These are phyloP conservation scores for Hypoxylon perforatum DNA, from an alignment of 495 filamentous ascomycete species.

Conservation along the genomic window DNA sequence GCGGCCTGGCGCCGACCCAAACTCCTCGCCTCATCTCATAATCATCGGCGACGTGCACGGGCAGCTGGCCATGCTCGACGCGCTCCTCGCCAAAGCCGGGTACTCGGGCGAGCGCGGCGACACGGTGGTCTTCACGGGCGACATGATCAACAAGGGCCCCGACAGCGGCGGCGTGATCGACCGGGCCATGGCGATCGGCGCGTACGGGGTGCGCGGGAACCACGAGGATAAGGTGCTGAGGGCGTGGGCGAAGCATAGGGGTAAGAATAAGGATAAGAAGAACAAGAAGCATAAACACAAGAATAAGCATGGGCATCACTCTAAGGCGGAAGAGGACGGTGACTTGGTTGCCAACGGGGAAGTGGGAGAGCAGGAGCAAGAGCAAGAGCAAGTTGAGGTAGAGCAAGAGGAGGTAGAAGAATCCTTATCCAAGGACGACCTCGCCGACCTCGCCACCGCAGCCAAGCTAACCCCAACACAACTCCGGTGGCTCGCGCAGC, in stretches of 20 bases:
- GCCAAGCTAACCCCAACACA: conserved; percentile 60
- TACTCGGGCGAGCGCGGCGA: conserved; percentile 71
- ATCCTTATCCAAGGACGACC: conserved; percentile 6
- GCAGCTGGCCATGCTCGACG: conserved; percentile 72
- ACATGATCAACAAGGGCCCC: conserved; percentile 89
- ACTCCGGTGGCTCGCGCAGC: conserved; percentile 73
- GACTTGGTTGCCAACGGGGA: no score
- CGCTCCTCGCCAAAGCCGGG: conserved; percentile 72
- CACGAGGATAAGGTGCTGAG: conserved; percentile 87
- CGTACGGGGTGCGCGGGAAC: conserved; percentile 88
- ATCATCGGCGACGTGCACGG: conserved; percentile 94
- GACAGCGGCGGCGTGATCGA: conserved; percentile 83
- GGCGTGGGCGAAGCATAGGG: conserved; percentile 27
- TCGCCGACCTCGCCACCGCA: conserved; percentile 47
- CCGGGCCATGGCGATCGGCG: conserved; percentile 72
- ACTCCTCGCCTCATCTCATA: conserved; percentile 61
- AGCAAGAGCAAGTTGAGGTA: conserved; percentile 12
- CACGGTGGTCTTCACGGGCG: conserved; percentile 84
- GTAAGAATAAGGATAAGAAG: conserved; percentile 26
- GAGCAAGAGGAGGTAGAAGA: neutral
- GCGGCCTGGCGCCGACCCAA: conserved; percentile 9
- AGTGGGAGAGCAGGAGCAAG: conserved; percentile 5
- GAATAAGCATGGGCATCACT: neutral
- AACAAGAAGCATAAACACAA: conserved; percentile 19
- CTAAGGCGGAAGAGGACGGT: no score